A percentile compares a stretch with the other conserved stretches of the same genome.
Evolutionary conservation across 2,329 filamentous ascomycete genomes (phyloP).

Genomic region (Exophiala dermatitidis): DNA sequence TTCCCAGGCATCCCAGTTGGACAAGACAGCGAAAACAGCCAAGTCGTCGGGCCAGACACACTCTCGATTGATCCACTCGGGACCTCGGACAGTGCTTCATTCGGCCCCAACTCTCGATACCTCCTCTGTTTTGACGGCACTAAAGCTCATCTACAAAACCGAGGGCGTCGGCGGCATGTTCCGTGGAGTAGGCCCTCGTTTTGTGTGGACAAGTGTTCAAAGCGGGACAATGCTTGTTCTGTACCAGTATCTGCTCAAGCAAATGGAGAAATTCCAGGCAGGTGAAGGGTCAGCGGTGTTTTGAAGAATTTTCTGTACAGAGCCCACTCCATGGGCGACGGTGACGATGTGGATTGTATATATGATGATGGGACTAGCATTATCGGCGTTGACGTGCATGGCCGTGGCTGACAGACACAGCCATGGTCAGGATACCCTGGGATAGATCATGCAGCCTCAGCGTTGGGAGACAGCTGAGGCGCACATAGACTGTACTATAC

Average conservation of each 20-base stretch:
- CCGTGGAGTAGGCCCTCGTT: constrained; percentile 82
- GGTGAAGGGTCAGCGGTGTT: constrained; percentile 18
- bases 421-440: constrained; percentile 11
- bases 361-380: background rate
- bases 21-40: constrained; percentile 21
- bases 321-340: background rate
- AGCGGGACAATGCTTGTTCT: constrained; percentile 93
- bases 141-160: constrained; percentile 79
- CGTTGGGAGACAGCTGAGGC: background rate
- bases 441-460: constrained; percentile 7
- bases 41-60: constrained; percentile 9
- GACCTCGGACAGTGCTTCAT: constrained; percentile 56
- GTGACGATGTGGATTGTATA: background rate
- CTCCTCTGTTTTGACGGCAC: constrained; percentile 75
- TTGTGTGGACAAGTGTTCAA: constrained; percentile 96
- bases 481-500: constrained; percentile 17
- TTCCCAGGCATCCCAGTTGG: constrained; percentile 21
- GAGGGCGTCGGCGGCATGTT: constrained; percentile 90
- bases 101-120: constrained; percentile 77
- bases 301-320: constrained; percentile 13
- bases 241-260: constrained; percentile 79
- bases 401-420: background rate
- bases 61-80: constrained; percentile 28
- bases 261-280: constrained; percentile 52
- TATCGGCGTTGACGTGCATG: constrained; percentile 7